Evolutionary conservation across 73 alveolate genomes (phyloP).

Genomic region (Symbiodinium pilosum): DNA sequence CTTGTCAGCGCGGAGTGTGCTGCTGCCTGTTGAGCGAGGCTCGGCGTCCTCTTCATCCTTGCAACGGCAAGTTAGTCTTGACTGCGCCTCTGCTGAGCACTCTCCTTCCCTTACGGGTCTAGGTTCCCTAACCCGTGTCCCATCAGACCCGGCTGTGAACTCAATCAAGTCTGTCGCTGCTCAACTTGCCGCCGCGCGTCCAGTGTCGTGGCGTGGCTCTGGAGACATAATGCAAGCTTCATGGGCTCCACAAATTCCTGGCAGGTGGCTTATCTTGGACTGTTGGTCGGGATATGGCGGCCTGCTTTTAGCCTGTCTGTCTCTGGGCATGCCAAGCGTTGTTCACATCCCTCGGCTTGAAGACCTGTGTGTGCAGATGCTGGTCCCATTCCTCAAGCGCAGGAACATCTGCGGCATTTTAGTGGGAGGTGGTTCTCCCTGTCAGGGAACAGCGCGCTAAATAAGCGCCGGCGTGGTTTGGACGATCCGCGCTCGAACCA

Average conservation of each 20-base stretch:
- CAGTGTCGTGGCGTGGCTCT: background rate
- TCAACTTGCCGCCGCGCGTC: background rate
- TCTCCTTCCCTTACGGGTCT: too few species aligned
- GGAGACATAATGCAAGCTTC: background rate
- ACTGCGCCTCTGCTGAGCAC: too few species aligned
- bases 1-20: too few species aligned
- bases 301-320: background rate
- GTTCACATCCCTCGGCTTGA: background rate
- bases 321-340: background rate
- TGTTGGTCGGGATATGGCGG: background rate
- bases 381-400: background rate
- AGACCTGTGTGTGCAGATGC: background rate
- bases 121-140: background rate
- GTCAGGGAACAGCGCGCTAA: slow-evolving; percentile 9
- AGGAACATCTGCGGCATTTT: background rate
- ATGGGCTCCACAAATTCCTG: background rate
- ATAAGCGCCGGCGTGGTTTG: background rate
- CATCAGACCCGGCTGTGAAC: too few species aligned
- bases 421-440: slow-evolving; percentile 36
- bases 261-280: slow-evolving; percentile 10
- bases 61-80: too few species aligned
- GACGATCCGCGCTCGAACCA: background rate
- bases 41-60: too few species aligned
- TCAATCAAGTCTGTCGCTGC: background rate
- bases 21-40: too few species aligned